Evolutionary conservation across 306 rosid genomes (phyloP), one percentile per base, ranked within the genome.

Genomic region (Cicer pinnatifidum): DNA sequence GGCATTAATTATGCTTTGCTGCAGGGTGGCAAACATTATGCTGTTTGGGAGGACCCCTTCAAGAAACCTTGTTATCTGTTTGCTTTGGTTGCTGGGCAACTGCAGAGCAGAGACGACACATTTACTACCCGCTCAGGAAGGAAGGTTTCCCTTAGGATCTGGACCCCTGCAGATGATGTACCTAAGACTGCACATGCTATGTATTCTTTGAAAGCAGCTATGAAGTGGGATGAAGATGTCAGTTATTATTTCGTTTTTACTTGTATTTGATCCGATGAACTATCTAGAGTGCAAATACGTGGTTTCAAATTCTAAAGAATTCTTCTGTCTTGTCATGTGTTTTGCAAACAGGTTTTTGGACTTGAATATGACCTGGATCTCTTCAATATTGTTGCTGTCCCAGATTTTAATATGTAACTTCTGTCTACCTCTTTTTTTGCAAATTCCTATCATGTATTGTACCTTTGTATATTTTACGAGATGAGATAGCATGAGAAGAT

Each of bases 201-300:
- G 99, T 88, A 91, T 86, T 82, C 97, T 6, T 83, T 94, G 45
- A 91, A 91, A 88, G 97, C 96, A 7, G 95, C 99, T 60, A 94
- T 94, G 99, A 88, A 94, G 83, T 94, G 99, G 99, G 99, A 94
- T 75, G 99, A 94, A 84, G 97, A 91, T 84, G 99, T 94, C 64
- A 69, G 97, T 79, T 57, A 73, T 77, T 57, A 15, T n/a, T 33
- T 62, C n/a, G n/a, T 40, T 73, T 81, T 62, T 9, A 33, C 13
- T 58, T 58, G 71, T 28, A 50, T 82, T 56, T 72, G 43, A 45
- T 64, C 47, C 17, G 46, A 41, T 43, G 72, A 68, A 57, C 69
- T n/a, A 45, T 64, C 75, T 60, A 70, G 71, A 67, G 80, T 37
- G 46, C 28, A 62, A 51, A 7, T 64, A 51, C 81, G 5, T 41